These are phyloP conservation scores for Beauveria sp. DNA, from an alignment of 2,329 filamentous ascomycete species.

Conservation along the genomic window DNA sequence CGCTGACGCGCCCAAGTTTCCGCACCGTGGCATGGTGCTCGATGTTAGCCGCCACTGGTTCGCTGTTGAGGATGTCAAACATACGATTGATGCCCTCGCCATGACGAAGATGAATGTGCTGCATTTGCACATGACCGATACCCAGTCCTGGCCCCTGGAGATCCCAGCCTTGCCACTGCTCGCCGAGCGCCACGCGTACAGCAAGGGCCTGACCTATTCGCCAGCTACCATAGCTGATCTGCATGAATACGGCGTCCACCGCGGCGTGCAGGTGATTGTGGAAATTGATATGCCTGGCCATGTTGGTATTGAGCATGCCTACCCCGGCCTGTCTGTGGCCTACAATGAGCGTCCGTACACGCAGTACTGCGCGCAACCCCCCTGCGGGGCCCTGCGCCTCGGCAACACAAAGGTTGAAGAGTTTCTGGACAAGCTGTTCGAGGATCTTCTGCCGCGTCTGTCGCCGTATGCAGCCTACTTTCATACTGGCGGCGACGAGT, in stretches of 20 bases:
- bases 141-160: slow-evolving; percentile 79
- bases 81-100: slow-evolving; percentile 66
- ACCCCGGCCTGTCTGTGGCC: slow-evolving; percentile 65
- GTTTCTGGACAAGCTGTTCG: slow-evolving; percentile 65
- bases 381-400: slow-evolving; percentile 65
- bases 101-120: slow-evolving; percentile 80
- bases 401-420: slow-evolving; percentile 62
- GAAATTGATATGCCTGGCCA: slow-evolving; percentile 81
- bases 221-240: slow-evolving; percentile 56
- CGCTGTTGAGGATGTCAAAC: slow-evolving; percentile 57
- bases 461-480: slow-evolving; percentile 65
- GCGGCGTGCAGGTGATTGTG: slow-evolving; percentile 63
- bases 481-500: slow-evolving; percentile 82
- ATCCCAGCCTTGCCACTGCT: slow-evolving; percentile 58
- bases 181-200: slow-evolving; percentile 66
- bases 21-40: slow-evolving; percentile 71
- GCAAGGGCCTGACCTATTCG: slow-evolving; percentile 58
- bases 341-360: slow-evolving; percentile 49
- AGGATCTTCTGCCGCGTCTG: slow-evolving; percentile 68
- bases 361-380: slow-evolving; percentile 54
- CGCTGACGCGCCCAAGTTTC: slow-evolving; percentile 69
- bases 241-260: slow-evolving; percentile 60
- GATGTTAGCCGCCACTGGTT: slow-evolving; percentile 71
- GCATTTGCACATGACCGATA: slow-evolving; percentile 75
- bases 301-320: slow-evolving; percentile 58